These are phyloP conservation scores for Cadophora luteo-olivacea DNA, from an alignment of 2,329 filamentous ascomycete species.

Conservation along the genomic window DNA sequence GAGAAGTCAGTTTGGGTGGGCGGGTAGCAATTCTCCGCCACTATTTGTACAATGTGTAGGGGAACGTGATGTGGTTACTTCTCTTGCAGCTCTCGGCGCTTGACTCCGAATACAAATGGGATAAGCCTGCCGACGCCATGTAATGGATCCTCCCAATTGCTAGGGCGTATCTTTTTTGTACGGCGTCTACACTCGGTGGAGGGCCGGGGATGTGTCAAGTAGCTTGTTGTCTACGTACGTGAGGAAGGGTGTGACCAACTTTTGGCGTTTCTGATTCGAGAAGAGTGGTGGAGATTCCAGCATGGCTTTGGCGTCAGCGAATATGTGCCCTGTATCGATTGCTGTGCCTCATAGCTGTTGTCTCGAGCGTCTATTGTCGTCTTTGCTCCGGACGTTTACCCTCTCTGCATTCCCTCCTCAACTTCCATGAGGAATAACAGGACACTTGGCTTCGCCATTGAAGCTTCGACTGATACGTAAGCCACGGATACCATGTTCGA, in stretches of 20 bases:
- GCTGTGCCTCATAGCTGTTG: not conserved
- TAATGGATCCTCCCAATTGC: not conserved
- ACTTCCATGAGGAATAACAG: no score
- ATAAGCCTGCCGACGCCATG: not conserved
- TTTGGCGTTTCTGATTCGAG: not conserved
- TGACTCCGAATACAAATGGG: not conserved
- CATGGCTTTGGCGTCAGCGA: not conserved
- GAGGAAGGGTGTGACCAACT: not conserved
- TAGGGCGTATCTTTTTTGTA: not conserved
- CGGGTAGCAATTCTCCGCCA: slow-evolving; percentile 3
- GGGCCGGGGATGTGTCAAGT: not conserved
- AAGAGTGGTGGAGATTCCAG: not conserved
- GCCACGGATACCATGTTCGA: no score
- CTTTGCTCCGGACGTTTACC: not conserved
- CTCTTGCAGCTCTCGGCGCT: slow-evolving; percentile 8
- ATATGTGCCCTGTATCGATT: no score
- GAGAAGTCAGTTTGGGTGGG: not conserved
- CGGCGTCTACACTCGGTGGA: not conserved
- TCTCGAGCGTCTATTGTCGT: not conserved
- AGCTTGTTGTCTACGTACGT: not conserved
- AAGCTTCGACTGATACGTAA: no score
- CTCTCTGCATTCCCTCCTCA: not conserved
- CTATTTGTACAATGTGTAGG: slow-evolving; percentile 1
- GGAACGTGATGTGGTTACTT: not conserved
- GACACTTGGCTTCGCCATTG: no score